Conservation (phyloP, 2,329 filamentous ascomycete genomes). For the Exophiala viscosa region DNA sequence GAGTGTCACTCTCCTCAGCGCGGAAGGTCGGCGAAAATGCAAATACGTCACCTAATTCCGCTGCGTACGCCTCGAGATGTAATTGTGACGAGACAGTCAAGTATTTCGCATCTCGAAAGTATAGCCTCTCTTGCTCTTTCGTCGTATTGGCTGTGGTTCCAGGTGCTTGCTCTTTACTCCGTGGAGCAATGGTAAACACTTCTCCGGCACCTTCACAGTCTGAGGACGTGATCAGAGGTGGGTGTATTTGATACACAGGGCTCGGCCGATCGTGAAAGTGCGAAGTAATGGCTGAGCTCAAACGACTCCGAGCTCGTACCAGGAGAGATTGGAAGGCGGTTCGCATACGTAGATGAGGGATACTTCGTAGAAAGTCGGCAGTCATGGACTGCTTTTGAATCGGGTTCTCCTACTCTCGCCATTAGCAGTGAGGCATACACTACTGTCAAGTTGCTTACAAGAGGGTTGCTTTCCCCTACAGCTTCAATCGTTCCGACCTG, state of each 20-base stretch:
- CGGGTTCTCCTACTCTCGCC: slow-evolving; percentile 66
- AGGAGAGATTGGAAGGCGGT: slow-evolving; percentile 76
- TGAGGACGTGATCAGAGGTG: slow-evolving; percentile 91
- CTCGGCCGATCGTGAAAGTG: slow-evolving; percentile 70
- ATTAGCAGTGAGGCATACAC: neutral
- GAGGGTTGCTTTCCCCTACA: slow-evolving; percentile 67
- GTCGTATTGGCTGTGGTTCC: slow-evolving; percentile 24
- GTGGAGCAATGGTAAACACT: slow-evolving; percentile 69
- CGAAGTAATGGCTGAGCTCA: slow-evolving; percentile 66
- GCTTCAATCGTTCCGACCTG: slow-evolving; percentile 66
- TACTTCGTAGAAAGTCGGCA: slow-evolving; percentile 78
- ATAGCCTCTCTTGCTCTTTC: slow-evolving; percentile 49
- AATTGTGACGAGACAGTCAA: slow-evolving; percentile 93
- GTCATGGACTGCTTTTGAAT: slow-evolving; percentile 96
- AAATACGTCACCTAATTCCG: slow-evolving; percentile 88
- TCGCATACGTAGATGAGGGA: slow-evolving; percentile 82
- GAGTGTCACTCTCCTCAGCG: slow-evolving; percentile 88
- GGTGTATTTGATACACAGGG: slow-evolving; percentile 70
- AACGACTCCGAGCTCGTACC: slow-evolving; percentile 76
- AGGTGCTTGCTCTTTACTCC: slow-evolving; percentile 16
- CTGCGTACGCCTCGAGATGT: slow-evolving; percentile 86
- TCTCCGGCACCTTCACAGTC: slow-evolving; percentile 97
- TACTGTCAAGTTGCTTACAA: slow-evolving; percentile 2
- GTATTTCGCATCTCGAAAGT: slow-evolving; percentile 87
- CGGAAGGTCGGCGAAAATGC: slow-evolving; percentile 89